Evolutionary conservation across 257 asterid genomes (phyloP), one percentile per base, ranked within the genome.

Genomic region (Solanum chmielewskii): DNA sequence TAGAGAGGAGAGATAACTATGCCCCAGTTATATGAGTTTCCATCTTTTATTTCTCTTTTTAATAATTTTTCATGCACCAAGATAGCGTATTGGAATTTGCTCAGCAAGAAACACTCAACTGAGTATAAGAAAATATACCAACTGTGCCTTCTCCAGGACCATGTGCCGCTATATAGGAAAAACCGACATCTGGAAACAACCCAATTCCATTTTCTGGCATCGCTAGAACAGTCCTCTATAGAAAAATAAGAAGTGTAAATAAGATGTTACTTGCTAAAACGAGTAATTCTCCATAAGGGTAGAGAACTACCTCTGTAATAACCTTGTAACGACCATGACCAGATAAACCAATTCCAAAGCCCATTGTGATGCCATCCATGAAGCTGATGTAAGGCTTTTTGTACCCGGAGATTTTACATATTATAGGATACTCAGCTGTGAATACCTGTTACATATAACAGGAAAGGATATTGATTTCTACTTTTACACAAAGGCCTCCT

Each of bases 151-250:
- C 98, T 89, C 99, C 99, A 39, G 99, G 98, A 92, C 96, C 92
- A 88, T 95, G 93, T 84, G 98, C 98, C 37, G 99, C 98, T 85
- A 97, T 93, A 90, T 95, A 94, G 31, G 98, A 97, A 93, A 95
- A 97, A 83, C 99, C 99, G 81, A 97, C 99, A 93, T 97, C 99
- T 60, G 99, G 99, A 83, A 97, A 97, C 92, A 97, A 89, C 85
- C 99, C 99, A 87, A 97, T 94, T 70, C 98, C 98, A 93, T 94
- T 97, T 90, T 97, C 99, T 87, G 99, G 99, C 99, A 97, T 97
- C 62, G 99, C 98, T 87, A 97, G 98, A 83, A 94, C 93, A 87
- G 98, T 95, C 91, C 92, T 97, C 99, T 97, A 98, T 59, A 80
- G 89, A 35, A 87, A 86, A 80, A 80, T 16, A 44, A 80, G n/a